These are phyloP conservation scores for Adansonia digitata DNA, from an alignment of 345 rosid genomes.

Conservation along the genomic window DNA sequence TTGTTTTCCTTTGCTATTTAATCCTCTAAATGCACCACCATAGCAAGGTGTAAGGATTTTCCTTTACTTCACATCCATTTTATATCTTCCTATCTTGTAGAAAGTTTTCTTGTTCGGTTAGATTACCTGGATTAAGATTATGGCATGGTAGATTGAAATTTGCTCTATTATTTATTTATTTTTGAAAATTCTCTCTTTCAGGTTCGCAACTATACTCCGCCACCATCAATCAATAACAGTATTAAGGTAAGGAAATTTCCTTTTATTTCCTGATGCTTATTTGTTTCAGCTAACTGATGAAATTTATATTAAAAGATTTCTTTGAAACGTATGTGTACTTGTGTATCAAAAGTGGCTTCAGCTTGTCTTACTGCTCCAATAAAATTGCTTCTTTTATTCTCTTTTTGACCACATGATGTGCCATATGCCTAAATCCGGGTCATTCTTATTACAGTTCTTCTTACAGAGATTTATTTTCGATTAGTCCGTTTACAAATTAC, in stretches of 20 bases:
- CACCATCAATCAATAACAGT: slow-evolving; percentile 40
- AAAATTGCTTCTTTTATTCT: background rate
- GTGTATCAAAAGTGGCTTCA: background rate
- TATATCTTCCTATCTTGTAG: background rate
- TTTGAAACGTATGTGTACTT: background rate
- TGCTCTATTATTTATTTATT: background rate
- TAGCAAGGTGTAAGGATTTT: background rate
- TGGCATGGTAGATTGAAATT: background rate
- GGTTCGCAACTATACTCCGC: slow-evolving; percentile 48
- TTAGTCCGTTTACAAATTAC: background rate
- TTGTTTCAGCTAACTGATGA: background rate
- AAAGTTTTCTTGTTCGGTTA: no score
- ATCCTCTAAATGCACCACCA: background rate
- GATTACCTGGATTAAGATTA: background rate
- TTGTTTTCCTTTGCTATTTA: background rate
- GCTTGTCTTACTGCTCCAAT: slow-evolving; percentile 3
- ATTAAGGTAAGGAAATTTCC: slow-evolving; percentile 10
- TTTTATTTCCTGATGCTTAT: background rate
- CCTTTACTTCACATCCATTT: background rate
- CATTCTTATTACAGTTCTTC: background rate
- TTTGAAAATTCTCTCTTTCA: slow-evolving; percentile 17
- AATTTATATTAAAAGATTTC: background rate
- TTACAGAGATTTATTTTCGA: background rate
- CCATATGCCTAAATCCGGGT: background rate
- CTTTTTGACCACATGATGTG: background rate